Base-by-base conservation (phyloP, 768 basidiomycete genomes). In the Leucosporidium yakuticum region DNA sequence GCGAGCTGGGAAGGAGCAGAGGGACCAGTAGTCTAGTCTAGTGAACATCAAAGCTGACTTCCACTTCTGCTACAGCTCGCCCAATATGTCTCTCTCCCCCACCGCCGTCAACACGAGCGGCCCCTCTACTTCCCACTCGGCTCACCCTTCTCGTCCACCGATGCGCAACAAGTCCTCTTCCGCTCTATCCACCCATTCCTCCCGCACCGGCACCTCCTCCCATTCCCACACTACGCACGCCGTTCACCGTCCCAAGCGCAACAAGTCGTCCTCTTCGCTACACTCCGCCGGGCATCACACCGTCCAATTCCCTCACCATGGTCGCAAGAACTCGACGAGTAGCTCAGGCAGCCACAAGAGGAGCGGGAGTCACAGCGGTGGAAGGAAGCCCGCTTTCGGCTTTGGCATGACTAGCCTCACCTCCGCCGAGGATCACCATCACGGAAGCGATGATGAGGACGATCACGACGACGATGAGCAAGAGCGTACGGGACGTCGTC, bases 381-480 rank as follows among this genome's bases (percentile, higher is more conserved):
- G 56, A 31, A 53, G 69, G n/a, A 59, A 55, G 29, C 14, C 36
- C 31, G 34, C 47, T 11, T 65, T 72, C 48, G 71, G 65, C 23
- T 50, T 72, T n/a, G 71, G 67, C n/a, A 66, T 72, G 62, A 72
- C 65, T 34, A 63, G 55, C 27, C 61, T 72, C 59, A 60, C 62
- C 3, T 34, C 49, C 15, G 34, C 17, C 6, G 14, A 47, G 21
- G 49, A 29, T 17, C 31, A 44, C 7, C 50, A 23, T 17, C 32
- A n/a, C 4, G 53, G n/a, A 11, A 44, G 31, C 2, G 34, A n/a
- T 1, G 27, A 23, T 0, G 57, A 34, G n/a, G 44, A 23, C 6
- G 61, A 19, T 31, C 4, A 19, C 36, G 21, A 25, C 21, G 12
- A n/a, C 11, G 54, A 55, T 1, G 54, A 19, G 29, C 4, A 27